Percentiles rank a stretch among this genome's conserved stretches.
phyloP scores from a whole-genome alignment of 495 filamentous ascomycete species.

The Penicillium canariense region DNA sequence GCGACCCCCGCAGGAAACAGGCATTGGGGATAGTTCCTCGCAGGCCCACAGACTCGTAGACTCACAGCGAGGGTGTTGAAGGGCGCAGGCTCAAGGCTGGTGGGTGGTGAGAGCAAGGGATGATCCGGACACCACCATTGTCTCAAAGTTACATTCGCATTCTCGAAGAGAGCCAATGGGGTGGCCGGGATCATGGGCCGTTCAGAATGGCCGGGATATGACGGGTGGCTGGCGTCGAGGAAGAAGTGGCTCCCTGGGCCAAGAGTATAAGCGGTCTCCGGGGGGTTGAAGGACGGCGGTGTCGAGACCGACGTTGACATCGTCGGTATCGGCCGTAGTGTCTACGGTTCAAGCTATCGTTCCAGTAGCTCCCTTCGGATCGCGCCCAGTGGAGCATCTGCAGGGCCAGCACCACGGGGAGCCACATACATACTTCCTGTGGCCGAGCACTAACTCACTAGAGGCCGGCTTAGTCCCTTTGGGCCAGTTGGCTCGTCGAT shows the following conservation, averaged over 20 bases:
- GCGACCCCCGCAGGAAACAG: not conserved
- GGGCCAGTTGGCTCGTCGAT: constrained; percentile 3
- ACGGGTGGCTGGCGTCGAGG: not conserved
- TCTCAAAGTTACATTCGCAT: constrained; percentile 26
- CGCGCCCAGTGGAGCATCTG: not conserved
- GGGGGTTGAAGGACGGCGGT: too few species aligned
- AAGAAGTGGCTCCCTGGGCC: too few species aligned
- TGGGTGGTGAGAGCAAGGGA: constrained; percentile 16
- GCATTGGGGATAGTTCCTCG: not conserved
- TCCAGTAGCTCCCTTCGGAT: not conserved
- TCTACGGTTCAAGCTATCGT: not conserved
- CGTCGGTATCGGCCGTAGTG: too few species aligned
- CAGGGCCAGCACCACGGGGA: not conserved
- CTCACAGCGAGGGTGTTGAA: not conserved
- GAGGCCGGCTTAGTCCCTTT: not conserved
- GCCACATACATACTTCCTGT: not conserved
- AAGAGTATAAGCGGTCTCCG: too few species aligned
- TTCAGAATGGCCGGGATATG: constrained; percentile 6
- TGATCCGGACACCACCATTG: constrained; percentile 14
- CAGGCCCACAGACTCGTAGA: not conserved
- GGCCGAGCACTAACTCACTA: not conserved
- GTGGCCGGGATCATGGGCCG: not conserved
- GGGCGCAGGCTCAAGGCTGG: not conserved
- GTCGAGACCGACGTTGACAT: too few species aligned
- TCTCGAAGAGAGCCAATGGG: constrained; percentile 1